Evolutionary conservation across 805 yeast species (phyloP), one percentile per base, ranked within the genome.

Genomic region (Vanderwaltozyma tropicalis): DNA sequence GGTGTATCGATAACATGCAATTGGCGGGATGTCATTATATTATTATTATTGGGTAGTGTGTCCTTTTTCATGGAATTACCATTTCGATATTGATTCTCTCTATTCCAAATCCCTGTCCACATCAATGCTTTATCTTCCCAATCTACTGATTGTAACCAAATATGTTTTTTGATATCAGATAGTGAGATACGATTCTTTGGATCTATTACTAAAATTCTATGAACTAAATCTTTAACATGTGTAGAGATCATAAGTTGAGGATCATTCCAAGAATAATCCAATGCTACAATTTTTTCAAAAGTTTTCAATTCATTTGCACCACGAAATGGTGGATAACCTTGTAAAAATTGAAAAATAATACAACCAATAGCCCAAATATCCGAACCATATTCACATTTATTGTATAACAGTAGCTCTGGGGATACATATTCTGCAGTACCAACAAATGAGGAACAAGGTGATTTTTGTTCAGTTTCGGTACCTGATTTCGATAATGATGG

Each of bases 361-460:
- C 96, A 87, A 1, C 95, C 96, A 39, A 86, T 59, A 1, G 96
- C 95, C 96, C 96, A 87, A n/a, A 84, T 61, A 57, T 87, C 96
- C 24, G 89, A 71, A 44, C 80, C 80, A 52, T 76, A 82, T 15
- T 94, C 92, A 53, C 95, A 85, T 27, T 72, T 67, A 56, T 89
- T 92, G 49, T 74, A 69, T 34, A 78, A 72, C 34, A 92, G 65
- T 29, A 92, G 64, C 57, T 92, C 98, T 0, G 97, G 98, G 0
- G 95, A 80, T 2, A 92, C 96, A 53, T 88, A 88, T 55, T 88
- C 96, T 0, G 97, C 97, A 1, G 98, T 89, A 0, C 98, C 98
- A 3, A 89, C 97, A 65, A 89, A 92, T 0, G 96, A 87, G 5
- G 84, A 82, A 22, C 17, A 15, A 19, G 31, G n/a, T 25, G 26